phyloP scores from a whole-genome alignment of 106 monocot genomes.

The Dendrobium catenatum region DNA sequence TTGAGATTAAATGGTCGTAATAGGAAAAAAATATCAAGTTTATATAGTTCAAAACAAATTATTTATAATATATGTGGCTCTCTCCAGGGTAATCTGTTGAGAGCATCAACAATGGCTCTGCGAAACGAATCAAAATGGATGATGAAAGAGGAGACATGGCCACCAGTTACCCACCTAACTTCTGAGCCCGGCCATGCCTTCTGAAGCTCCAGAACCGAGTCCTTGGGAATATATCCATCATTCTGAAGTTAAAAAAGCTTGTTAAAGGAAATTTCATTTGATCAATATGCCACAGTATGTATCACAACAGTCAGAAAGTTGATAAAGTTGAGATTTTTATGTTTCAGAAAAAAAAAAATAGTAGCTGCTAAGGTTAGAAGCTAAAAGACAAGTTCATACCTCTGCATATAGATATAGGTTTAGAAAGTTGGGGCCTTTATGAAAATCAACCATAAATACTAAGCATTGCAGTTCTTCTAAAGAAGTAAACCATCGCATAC shows the following conservation, averaged over 20 bases:
- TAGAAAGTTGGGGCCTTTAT: background rate
- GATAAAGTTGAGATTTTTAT: background rate
- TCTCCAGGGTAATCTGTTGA: constrained; percentile 76
- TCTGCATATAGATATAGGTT: background rate
- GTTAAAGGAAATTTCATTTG: background rate
- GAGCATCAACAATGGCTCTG: constrained; percentile 78
- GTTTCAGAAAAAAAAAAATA: background rate
- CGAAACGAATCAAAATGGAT: constrained; percentile 94
- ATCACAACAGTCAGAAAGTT: background rate
- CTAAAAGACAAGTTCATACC: background rate
- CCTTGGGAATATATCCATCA: constrained; percentile 93
- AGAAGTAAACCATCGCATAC: background rate
- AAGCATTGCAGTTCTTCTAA: background rate
- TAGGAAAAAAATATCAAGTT: background rate
- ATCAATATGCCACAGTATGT: background rate
- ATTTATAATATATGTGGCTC: constrained; percentile 25
- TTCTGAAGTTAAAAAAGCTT: constrained; percentile 42
- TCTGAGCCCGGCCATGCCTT: constrained; percentile 96
- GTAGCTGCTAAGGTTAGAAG: background rate
- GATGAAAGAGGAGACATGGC: constrained; percentile 91
- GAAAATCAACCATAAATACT: background rate
- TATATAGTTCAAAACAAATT: background rate
- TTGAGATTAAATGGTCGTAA: background rate
- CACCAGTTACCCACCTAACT: constrained; percentile 96
- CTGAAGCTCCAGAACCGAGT: constrained; percentile 90